Percentiles rank a stretch among this genome's conserved stretches.
Evolutionary conservation across 345 rosid species (phyloP).

Genomic region (Salix exigua): DNA sequence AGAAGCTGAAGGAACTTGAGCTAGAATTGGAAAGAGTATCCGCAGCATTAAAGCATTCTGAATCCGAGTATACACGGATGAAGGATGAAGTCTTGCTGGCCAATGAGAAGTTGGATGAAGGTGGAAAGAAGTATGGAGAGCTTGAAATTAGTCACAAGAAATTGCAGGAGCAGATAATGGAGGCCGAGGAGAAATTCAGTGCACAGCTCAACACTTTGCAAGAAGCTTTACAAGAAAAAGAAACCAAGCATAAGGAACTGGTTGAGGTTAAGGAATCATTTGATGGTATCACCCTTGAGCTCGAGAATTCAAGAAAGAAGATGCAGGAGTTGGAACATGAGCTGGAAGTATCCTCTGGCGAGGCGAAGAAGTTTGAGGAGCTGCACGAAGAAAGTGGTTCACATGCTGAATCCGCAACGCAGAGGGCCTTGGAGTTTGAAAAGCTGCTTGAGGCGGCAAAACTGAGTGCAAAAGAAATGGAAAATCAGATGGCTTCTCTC

Average conservation of each 20-base stretch:
- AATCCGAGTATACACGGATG: constrained; percentile 54
- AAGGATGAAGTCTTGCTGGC: constrained; percentile 54
- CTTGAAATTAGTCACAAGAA: constrained; percentile 61
- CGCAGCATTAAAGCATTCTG: constrained; percentile 58
- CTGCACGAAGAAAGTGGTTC: constrained; percentile 70
- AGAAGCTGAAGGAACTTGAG: constrained; percentile 75
- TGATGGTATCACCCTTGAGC: constrained; percentile 57
- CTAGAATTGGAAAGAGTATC: constrained; percentile 69
- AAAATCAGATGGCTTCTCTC: constrained; percentile 50
- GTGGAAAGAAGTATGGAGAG: constrained; percentile 53
- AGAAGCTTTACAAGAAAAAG: constrained; percentile 64
- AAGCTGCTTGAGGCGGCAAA: constrained; percentile 63
- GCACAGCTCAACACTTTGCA: constrained; percentile 53
- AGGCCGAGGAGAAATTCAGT: constrained; percentile 60
- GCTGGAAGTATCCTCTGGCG: constrained; percentile 50
- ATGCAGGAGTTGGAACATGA: constrained; percentile 61
- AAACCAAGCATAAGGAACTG: constrained; percentile 69
- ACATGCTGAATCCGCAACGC: constrained; percentile 72
- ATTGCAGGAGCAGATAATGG: constrained; percentile 59
- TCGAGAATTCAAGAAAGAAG: constrained; percentile 60
- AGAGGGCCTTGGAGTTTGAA: constrained; percentile 72
- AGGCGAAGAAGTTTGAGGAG: constrained; percentile 74
- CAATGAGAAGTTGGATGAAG: constrained; percentile 54
- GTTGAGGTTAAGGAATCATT: constrained; percentile 70
- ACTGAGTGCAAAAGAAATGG: constrained; percentile 53